These are phyloP conservation scores for Tricholomella constricta DNA, from an alignment of 768 basidiomycete genomes.

Conservation along the genomic window DNA sequence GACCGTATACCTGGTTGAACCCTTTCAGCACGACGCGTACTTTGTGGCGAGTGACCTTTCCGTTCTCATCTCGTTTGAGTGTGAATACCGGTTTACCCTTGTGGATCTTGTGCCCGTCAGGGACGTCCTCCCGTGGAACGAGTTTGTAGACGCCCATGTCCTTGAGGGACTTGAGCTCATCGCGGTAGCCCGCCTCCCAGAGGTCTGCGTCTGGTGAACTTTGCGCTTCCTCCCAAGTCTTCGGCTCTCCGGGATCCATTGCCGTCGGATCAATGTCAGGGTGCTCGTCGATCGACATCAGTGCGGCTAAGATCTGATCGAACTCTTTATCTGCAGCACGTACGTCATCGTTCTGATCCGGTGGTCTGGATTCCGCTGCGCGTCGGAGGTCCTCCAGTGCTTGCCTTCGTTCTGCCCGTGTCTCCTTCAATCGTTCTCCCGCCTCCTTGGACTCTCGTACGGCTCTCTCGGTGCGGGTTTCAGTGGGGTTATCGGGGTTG, in stretches of 20 bases:
- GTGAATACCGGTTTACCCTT: constrained; percentile 18
- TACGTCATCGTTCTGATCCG: background rate
- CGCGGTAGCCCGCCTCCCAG: constrained; percentile 17
- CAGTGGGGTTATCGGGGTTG: no score
- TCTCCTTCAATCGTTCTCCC: no score
- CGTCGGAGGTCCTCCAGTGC: background rate
- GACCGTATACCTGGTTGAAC: constrained; percentile 31
- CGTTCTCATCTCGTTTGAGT: constrained; percentile 31
- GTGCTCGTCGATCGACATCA: background rate
- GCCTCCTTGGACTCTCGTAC: no score
- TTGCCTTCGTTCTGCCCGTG: no score
- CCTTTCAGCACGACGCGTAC: no score
- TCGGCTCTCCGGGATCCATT: constrained; percentile 1
- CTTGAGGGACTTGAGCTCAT: constrained; percentile 27
- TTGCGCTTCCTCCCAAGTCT: constrained; percentile 24
- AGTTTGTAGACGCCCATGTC: constrained; percentile 31
- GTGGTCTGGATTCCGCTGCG: no score
- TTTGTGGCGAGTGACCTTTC: constrained; percentile 30
- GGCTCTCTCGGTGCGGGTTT: no score
- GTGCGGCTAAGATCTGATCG: background rate
- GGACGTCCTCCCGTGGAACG: constrained; percentile 15
- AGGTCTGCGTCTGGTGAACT: constrained; percentile 18
- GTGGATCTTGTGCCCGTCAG: constrained; percentile 27
- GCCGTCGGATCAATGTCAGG: background rate
- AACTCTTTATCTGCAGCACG: background rate